Evolutionary conservation across 768 basidiomycete genomes (phyloP).

Genomic region (Collybia sordida): DNA sequence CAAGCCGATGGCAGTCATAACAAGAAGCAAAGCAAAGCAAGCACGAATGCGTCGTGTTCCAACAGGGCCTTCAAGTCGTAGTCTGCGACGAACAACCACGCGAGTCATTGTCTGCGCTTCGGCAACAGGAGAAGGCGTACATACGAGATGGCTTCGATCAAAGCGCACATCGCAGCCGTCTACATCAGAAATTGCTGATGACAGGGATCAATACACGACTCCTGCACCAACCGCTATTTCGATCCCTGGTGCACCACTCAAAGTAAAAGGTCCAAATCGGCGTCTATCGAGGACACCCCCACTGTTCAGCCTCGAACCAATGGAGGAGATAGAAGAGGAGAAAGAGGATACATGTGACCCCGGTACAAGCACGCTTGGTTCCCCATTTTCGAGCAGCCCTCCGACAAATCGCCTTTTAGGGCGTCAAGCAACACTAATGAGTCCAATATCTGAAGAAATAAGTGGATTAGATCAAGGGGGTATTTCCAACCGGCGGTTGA

Average conservation of each 20-base stretch:
- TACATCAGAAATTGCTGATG: background rate
- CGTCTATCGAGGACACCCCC: background rate
- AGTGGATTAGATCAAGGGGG: background rate
- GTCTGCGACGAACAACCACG: no score
- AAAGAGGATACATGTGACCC: background rate
- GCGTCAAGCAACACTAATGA: background rate
- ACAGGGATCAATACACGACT: background rate
- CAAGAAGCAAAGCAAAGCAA: no score
- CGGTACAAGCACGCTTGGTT: background rate
- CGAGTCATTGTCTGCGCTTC: background rate
- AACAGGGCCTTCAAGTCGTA: no score
- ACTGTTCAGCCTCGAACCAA: background rate
- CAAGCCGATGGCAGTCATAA: no score
- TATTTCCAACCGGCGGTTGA: background rate
- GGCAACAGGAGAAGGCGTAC: conserved; percentile 1
- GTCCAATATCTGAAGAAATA: background rate
- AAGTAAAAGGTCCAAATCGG: background rate
- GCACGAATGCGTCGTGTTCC: no score
- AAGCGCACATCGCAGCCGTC: background rate
- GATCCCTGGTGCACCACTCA: background rate
- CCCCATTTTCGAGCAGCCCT: background rate
- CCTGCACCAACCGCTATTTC: background rate
- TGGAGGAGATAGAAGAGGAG: background rate
- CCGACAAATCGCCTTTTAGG: background rate
- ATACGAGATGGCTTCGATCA: conserved; percentile 2